phyloP scores from a whole-genome alignment of 106 monocot species.

The Iris macrosiphon region DNA sequence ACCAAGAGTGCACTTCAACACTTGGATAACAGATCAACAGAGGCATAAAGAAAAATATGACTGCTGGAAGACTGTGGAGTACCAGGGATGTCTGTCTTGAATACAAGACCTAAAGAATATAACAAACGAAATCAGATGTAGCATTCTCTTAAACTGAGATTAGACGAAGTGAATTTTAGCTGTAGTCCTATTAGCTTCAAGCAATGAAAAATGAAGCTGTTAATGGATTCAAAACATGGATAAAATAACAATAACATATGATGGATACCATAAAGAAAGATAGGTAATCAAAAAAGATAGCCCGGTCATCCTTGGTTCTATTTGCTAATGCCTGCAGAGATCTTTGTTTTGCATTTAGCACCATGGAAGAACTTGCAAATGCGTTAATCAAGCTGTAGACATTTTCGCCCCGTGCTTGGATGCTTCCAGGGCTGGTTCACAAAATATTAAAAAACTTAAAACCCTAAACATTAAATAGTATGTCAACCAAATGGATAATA shows the following conservation, averaged over 20 bases:
- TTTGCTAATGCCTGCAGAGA: slow-evolving; percentile 17
- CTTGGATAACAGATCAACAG: slow-evolving; percentile 50
- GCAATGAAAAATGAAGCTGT: no score
- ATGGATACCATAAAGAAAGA: slow-evolving; percentile 82
- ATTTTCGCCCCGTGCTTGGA: slow-evolving; percentile 99
- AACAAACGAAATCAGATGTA: slow-evolving; percentile 1
- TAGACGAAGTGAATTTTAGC: not conserved
- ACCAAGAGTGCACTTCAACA: slow-evolving; percentile 18
- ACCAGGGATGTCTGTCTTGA: slow-evolving; percentile 49
- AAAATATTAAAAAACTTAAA: slow-evolving; percentile 2
- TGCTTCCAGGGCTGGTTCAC: slow-evolving; percentile 82
- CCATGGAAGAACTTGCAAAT: slow-evolving; percentile 59
- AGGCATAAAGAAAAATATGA: slow-evolving; percentile 66
- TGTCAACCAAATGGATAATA: not conserved
- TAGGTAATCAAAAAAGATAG: slow-evolving; percentile 80
- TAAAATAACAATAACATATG: slow-evolving; percentile 6
- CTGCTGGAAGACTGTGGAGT: slow-evolving; percentile 64
- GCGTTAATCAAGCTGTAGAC: slow-evolving; percentile 57
- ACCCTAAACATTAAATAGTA: not conserved
- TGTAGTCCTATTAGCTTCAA: not conserved
- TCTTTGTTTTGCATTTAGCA: slow-evolving; percentile 40
- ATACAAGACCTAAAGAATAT: slow-evolving; percentile 63
- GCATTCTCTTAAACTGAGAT: not conserved
- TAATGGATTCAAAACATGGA: not conserved
- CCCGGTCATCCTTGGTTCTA: slow-evolving; percentile 28